Conservation (phyloP, 1,284 basidiomycete species). For the Cryptococcus sp. region DNA sequence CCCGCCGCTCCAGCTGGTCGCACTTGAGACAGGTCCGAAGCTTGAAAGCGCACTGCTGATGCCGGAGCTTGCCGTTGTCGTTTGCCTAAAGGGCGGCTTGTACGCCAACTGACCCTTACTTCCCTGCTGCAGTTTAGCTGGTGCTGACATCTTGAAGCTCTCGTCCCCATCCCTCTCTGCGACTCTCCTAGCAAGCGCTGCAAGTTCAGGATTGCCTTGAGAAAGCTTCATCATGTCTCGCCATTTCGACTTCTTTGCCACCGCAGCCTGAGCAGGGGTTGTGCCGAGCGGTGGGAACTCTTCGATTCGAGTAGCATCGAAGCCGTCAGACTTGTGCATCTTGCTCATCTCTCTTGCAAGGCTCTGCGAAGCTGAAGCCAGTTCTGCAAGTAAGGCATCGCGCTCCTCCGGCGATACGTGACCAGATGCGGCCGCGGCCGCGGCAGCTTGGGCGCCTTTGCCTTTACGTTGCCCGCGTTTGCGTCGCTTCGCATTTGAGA, state of each 20-base stretch:
- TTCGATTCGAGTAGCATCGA: slow-evolving; percentile 33
- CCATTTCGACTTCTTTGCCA: slow-evolving; percentile 50
- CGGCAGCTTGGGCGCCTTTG: slow-evolving; percentile 52
- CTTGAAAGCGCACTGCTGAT: slow-evolving; percentile 30
- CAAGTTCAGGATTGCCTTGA: slow-evolving; percentile 50
- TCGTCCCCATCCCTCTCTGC: slow-evolving; percentile 43
- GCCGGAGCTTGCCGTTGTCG: slow-evolving; percentile 25
- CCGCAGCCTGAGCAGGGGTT: slow-evolving; percentile 39
- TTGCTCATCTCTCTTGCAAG: slow-evolving; percentile 73
- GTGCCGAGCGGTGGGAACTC: slow-evolving; percentile 52
- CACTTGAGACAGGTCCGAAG: slow-evolving; percentile 33
- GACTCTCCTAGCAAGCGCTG: slow-evolving; percentile 46
- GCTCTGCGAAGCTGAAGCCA: slow-evolving; percentile 76
- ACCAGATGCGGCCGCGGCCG: slow-evolving; percentile 38
- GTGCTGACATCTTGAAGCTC: slow-evolving; percentile 44
- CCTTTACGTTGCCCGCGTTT: slow-evolving; percentile 54
- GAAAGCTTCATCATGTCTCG: slow-evolving; percentile 49
- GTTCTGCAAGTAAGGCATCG: slow-evolving; percentile 60
- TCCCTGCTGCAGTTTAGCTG: slow-evolving; percentile 48
- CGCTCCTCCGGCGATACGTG: slow-evolving; percentile 37
- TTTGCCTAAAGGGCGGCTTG: slow-evolving; percentile 15
- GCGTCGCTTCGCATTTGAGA: slow-evolving; percentile 47
- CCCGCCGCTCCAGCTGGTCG: slow-evolving; percentile 24
- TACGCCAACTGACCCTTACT: slow-evolving; percentile 3
- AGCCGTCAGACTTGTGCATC: slow-evolving; percentile 24